Percentiles rank a stretch among this genome's conserved stretches.
Evolutionary conservation across 352 stramenopile species (phyloP).

Genomic region (Saprolegnia diclina): DNA sequence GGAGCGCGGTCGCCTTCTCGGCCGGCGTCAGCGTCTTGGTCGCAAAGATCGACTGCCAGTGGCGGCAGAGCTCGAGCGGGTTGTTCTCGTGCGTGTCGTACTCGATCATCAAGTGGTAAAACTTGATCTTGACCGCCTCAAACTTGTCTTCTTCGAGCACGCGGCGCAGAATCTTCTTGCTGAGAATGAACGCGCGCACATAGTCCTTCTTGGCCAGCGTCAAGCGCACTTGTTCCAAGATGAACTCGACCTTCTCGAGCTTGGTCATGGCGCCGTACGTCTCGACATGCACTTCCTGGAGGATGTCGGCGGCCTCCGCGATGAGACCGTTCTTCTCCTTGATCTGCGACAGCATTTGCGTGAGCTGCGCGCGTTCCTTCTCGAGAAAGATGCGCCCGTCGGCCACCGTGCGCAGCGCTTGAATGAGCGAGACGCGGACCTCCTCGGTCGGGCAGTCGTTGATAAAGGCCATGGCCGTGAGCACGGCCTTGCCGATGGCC

Average conservation of each 20-base stretch:
- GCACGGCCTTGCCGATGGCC: constrained; percentile 78
- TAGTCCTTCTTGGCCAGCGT: constrained; percentile 97
- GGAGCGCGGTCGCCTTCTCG: constrained; percentile 54
- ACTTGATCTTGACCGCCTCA: constrained; percentile 93
- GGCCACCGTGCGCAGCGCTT: constrained; percentile 89
- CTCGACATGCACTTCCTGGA: constrained; percentile 98
- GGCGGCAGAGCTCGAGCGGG: constrained; percentile 89
- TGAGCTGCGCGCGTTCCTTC: constrained; percentile 92
- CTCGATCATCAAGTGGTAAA: constrained; percentile 94
- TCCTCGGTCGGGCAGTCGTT: constrained; percentile 70
- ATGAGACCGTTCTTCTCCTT: constrained; percentile 92
- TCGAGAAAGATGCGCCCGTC: constrained; percentile 98
- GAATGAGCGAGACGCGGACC: constrained; percentile 90
- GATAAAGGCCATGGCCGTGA: constrained; percentile 79
- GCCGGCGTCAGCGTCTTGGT: constrained; percentile 63
- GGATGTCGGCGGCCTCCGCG: constrained; percentile 87
- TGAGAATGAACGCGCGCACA: constrained; percentile 93
- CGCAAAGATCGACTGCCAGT: constrained; percentile 82
- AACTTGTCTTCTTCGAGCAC: constrained; percentile 84
- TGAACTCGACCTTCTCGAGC: constrained; percentile 98
- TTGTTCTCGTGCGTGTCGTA: constrained; percentile 96
- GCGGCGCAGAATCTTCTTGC: constrained; percentile 95
- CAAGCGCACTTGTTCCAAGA: constrained; percentile 96
- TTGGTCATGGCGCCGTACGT: constrained; percentile 98
- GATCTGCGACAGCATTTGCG: constrained; percentile 87